Evolutionary conservation across 345 rosid species (phyloP).

Genomic region (Eucalyptus rudis): DNA sequence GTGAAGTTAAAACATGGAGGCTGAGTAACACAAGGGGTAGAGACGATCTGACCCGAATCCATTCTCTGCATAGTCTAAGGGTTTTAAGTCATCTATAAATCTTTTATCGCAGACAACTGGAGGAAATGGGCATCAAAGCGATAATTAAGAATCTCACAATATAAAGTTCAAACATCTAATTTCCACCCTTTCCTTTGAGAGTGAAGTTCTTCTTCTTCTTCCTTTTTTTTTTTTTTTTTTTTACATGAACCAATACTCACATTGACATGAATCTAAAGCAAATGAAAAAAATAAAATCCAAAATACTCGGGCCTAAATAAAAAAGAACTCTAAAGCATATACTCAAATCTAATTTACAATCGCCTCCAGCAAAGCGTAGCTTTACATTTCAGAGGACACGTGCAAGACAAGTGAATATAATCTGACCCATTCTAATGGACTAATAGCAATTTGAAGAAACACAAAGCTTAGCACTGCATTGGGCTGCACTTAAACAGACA

Average conservation of each 20-base stretch:
- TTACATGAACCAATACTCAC: neutral
- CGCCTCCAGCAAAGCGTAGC: neutral
- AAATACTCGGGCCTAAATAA: neutral
- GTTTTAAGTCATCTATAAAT: neutral
- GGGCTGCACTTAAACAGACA: neutral
- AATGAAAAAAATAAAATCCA: neutral
- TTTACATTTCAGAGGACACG: neutral
- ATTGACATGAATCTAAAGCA: neutral
- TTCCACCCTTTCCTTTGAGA: neutral
- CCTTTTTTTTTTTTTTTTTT: neutral
- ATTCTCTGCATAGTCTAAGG: neutral
- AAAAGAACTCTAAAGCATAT: neutral
- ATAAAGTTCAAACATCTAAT: neutral
- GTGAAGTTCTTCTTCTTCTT: neutral
- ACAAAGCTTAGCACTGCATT: neutral
- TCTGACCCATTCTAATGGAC: neutral
- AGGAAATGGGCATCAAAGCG: neutral
- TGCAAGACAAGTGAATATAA: neutral
- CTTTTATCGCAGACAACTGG: neutral
- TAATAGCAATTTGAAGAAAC: neutral
- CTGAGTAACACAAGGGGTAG: neutral
- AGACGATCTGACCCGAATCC: neutral
- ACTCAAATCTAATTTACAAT: neutral
- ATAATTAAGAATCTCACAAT: neutral
- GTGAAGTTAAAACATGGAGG: neutral